Evolutionary conservation across 164 flowering plant genomes (phyloP).

Genomic region (Vitis vinifera): ASM3070453v1 NC_081822.1:33730001-33730500

Average conservation of each 20-base stretch:
- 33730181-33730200: conserved; percentile 17
- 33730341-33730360: conserved; percentile 27
- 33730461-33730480: conserved; percentile 18
- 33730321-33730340: conserved; percentile 16
- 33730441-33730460: no score
- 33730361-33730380: conserved; percentile 23
- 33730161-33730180: conserved; percentile 10
- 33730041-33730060: no score
- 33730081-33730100: no score
- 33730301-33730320: conserved; percentile 18
- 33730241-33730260: conserved; percentile 18
- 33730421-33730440: not conserved
- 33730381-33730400: not conserved
- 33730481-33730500: conserved; percentile 46
- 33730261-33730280: conserved; percentile 3
- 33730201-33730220: conserved; percentile 13
- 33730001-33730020: no score
- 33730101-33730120: no score
- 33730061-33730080: no score
- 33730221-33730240: conserved; percentile 1
- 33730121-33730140: no score
- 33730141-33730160: conserved; percentile 16
- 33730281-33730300: conserved; percentile 22
- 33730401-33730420: not conserved
- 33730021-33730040: no score